Evolutionary conservation across 1,284 basidiomycete genomes (phyloP).

Genomic region (Farysia itapuensis): DNA sequence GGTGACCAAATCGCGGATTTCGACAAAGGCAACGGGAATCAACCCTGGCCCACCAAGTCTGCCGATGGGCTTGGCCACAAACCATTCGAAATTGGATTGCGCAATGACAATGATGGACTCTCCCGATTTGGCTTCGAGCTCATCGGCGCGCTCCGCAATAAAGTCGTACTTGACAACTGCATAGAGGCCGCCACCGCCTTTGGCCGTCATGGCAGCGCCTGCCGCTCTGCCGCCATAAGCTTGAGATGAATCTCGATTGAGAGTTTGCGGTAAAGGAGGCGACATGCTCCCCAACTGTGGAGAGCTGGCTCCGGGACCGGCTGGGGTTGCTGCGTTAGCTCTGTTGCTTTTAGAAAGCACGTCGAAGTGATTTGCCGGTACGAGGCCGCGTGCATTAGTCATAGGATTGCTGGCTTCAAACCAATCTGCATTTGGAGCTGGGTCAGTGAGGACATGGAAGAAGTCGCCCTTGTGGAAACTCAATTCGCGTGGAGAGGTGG

Average conservation of each 20-base stretch:
- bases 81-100: constrained; percentile 62
- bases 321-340: constrained; percentile 14
- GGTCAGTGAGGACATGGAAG: constrained; percentile 89
- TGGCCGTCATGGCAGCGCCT: constrained; percentile 34
- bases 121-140: constrained; percentile 89
- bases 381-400: constrained; percentile 84
- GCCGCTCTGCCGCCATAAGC: constrained; percentile 31
- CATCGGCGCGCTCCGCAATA: constrained; percentile 87
- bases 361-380: constrained; percentile 81
- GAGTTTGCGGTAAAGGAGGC: constrained; percentile 4
- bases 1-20: constrained; percentile 87
- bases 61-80: constrained; percentile 84
- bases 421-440: constrained; percentile 56
- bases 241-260: constrained; percentile 3
- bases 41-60: constrained; percentile 89
- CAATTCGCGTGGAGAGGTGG: constrained; percentile 80
- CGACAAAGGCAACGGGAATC: constrained; percentile 94
- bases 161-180: constrained; percentile 96
- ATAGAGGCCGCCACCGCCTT: constrained; percentile 65
- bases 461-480: constrained; percentile 94
- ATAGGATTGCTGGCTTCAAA: constrained; percentile 71
- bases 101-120: constrained; percentile 76
- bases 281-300: constrained; percentile 27
- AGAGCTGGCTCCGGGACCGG: constrained; percentile 26
- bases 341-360: constrained; percentile 50